These are phyloP conservation scores for Ulota crispa DNA, from an alignment of 225 moss, liverwort and hornwort genomes.

Conservation along the genomic window DNA sequence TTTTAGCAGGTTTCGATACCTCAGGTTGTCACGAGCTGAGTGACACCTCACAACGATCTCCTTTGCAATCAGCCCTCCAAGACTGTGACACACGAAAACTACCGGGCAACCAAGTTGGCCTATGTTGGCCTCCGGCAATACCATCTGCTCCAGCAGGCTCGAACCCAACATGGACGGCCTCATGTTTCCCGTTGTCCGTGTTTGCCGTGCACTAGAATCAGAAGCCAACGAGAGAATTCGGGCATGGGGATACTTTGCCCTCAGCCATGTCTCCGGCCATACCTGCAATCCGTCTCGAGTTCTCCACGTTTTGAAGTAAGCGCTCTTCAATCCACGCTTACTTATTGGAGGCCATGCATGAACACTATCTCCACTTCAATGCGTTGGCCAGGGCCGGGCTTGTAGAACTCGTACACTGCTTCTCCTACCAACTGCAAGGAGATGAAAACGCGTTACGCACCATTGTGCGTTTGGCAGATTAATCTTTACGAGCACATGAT, in stretches of 20 bases:
- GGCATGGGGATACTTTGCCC: accelerated
- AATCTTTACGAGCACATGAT: background rate
- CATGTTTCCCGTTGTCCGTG: background rate
- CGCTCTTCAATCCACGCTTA: accelerated
- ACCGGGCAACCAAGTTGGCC: background rate
- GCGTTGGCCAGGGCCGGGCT: background rate
- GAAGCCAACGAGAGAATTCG: background rate
- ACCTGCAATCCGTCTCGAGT: background rate
- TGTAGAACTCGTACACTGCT: background rate
- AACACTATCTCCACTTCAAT: background rate
- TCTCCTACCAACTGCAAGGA: background rate
- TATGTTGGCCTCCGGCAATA: background rate
- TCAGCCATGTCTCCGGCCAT: background rate
- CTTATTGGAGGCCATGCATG: background rate
- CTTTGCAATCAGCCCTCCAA: background rate
- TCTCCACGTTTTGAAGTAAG: background rate
- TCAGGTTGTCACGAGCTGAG: accelerated
- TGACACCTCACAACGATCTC: background rate
- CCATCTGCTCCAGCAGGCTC: background rate
- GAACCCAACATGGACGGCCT: background rate
- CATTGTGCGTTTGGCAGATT: background rate
- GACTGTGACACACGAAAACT: too few relatives aligned
- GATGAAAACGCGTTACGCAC: background rate
- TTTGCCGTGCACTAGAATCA: background rate
- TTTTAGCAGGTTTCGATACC: background rate